These are phyloP conservation scores for bread wheat (Triticum aestivum) DNA, from an alignment of 176 grass and related monocot species.

Conservation along the genomic window IWGSC_CS_RefSeq_v2.1 NC_057806.1:32150057-32150556, in stretches of 20 bases:
- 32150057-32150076: no score
- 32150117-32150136: no score
- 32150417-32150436: no score
- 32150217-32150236: no score
- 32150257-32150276: not conserved
- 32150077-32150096: no score
- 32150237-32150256: not conserved
- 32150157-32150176: no score
- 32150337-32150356: not conserved
- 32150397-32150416: not conserved
- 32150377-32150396: not conserved
- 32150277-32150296: not conserved
- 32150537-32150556: not conserved
- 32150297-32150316: not conserved
- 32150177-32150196: no score
- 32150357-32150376: not conserved
- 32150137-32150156: no score
- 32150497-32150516: not conserved
- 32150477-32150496: not conserved
- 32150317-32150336: not conserved
- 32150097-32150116: no score
- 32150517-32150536: constrained; percentile 14
- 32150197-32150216: no score
- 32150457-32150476: not conserved
- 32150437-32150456: not conserved